phyloP scores from a whole-genome alignment of 176 grass and related monocot genomes.

The Triticum timopheevii region DNA sequence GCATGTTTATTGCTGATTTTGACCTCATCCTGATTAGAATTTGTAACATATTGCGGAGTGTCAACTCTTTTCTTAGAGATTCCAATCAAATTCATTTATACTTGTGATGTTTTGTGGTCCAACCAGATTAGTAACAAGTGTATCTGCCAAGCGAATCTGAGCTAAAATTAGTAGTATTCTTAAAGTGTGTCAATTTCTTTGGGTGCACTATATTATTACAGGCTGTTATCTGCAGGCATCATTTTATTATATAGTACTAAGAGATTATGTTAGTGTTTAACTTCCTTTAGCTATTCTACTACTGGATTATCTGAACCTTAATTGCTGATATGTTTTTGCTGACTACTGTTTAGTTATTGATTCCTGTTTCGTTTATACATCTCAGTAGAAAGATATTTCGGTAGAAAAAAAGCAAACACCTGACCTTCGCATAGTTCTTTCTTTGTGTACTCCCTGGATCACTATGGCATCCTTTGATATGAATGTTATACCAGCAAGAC shows the following conservation, averaged over 20 bases:
- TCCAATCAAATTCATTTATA: constrained; percentile 11
- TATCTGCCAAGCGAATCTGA: constrained; percentile 7
- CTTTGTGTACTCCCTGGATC: neutral
- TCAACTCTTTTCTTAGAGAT: neutral
- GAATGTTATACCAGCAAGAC: neutral
- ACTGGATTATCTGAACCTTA: neutral
- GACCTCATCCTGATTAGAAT: neutral
- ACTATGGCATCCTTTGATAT: neutral
- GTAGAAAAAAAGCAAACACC: neutral
- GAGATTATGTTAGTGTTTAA: neutral
- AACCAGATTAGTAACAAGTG: neutral
- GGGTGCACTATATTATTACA: neutral
- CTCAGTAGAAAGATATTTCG: constrained; percentile 1
- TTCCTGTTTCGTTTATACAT: constrained; percentile 2
- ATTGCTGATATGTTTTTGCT: constrained; percentile 6
- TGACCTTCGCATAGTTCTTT: neutral
- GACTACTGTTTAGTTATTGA: neutral
- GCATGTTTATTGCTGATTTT: neutral
- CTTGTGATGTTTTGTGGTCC: constrained; percentile 10
- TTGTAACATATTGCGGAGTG: neutral
- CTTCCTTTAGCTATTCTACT: neutral
- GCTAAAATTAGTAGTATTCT: neutral
- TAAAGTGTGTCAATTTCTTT: neutral
- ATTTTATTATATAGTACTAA: constrained; percentile 6
- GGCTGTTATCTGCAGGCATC: neutral